Conservation (phyloP, 306 rosid genomes). For the Quercus robur region DNA sequence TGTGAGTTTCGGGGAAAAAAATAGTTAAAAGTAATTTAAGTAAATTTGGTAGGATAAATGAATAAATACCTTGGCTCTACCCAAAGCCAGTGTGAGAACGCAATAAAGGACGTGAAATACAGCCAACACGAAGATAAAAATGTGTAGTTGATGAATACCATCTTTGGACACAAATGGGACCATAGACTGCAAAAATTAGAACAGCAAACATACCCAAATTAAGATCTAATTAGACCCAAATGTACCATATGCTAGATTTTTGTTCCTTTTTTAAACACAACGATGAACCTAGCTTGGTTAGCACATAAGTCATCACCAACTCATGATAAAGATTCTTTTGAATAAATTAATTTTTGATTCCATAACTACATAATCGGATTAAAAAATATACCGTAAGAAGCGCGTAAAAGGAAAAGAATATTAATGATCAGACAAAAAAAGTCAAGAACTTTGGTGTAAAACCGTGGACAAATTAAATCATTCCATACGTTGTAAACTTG, state of each 20-base stretch:
- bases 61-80: conserved; percentile 57
- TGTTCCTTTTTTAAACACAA: background rate
- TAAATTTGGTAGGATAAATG: background rate
- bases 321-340: too few relatives aligned
- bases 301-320: too few relatives aligned
- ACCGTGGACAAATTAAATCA: background rate
- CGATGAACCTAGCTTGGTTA: too few relatives aligned
- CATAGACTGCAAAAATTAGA: conserved; percentile 43
- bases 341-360: background rate
- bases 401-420: too few relatives aligned
- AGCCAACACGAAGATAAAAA: conserved; percentile 76
- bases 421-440: background rate
- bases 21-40: background rate
- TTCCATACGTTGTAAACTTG: background rate
- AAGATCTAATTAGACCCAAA: background rate
- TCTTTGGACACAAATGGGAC: conserved; percentile 59
- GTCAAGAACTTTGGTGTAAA: background rate
- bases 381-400: background rate
- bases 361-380: background rate
- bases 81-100: conserved; percentile 63
- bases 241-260: background rate
- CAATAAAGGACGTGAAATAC: conserved; percentile 69
- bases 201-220: background rate
- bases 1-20: background rate
- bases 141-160: conserved; percentile 84